Conservation (phyloP, 192 early-diverging fungal genomes). For the Diversispora eburnea region DNA sequence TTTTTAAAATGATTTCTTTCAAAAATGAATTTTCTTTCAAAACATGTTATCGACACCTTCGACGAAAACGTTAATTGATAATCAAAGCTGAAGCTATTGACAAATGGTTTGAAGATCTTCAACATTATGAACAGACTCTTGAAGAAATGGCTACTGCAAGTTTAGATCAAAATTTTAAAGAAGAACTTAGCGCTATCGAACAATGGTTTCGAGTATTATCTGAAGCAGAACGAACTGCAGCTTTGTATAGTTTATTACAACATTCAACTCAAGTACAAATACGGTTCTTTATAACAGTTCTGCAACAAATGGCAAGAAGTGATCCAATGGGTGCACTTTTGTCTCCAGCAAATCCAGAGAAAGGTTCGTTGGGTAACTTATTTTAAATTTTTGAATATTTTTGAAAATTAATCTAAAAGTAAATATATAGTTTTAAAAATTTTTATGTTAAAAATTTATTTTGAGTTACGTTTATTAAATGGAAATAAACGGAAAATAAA, state of each 20-base stretch:
- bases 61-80: background rate
- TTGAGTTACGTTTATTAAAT: background rate
- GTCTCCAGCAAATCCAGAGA: slow-evolving; percentile 48
- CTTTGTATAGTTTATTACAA: slow-evolving; percentile 88
- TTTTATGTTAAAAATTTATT: too few relatives aligned
- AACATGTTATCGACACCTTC: background rate
- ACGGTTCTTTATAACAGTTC: slow-evolving; percentile 89
- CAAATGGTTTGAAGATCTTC: slow-evolving; percentile 87
- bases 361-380: slow-evolving; percentile 36
- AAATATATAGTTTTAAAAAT: background rate
- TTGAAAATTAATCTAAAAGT: background rate
- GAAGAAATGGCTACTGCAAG: slow-evolving; percentile 84
- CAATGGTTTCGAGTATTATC: slow-evolving; percentile 90
- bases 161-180: slow-evolving; percentile 80
- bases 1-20: background rate
- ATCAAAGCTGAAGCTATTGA: slow-evolving; percentile 70
- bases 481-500: background rate
- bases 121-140: slow-evolving; percentile 86
- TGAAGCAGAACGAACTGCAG: slow-evolving; percentile 89
- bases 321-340: slow-evolving; percentile 65
- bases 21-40: background rate
- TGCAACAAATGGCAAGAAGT: slow-evolving; percentile 89
- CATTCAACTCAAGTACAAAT: slow-evolving; percentile 88
- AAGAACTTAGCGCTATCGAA: slow-evolving; percentile 89
- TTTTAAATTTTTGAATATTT: background rate